phyloP scores from a whole-genome alignment of 305 asterid species.

The Galium porrigens region DNA sequence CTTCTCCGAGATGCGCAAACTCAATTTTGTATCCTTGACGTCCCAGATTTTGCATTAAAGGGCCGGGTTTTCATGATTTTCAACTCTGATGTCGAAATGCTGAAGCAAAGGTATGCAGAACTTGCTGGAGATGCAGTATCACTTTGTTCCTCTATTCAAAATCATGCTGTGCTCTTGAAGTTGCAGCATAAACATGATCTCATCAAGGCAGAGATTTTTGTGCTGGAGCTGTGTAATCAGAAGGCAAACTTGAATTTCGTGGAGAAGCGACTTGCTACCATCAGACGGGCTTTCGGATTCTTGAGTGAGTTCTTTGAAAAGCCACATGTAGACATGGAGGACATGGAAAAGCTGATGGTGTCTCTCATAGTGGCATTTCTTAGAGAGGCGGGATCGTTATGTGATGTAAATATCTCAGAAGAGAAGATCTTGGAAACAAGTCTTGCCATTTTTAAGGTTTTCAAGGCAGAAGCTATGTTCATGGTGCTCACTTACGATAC shows the following conservation, averaged over 20 bases:
- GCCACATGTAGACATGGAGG: neutral
- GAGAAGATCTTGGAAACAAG: neutral
- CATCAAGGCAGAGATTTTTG: constrained; percentile 6
- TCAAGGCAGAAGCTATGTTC: constrained; percentile 3
- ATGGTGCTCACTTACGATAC: neutral
- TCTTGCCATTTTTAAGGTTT: constrained; percentile 7
- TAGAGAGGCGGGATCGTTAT: neutral
- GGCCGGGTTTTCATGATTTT: neutral
- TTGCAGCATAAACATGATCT: neutral
- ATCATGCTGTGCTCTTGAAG: neutral
- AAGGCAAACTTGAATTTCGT: neutral
- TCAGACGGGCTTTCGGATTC: neutral
- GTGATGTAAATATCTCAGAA: neutral
- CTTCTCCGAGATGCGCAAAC: neutral
- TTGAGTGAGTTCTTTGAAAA: neutral
- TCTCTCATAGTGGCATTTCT: neutral
- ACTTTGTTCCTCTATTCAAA: neutral
- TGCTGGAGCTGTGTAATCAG: neutral
- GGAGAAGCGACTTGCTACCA: neutral
- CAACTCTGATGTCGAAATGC: neutral
- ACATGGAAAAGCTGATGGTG: neutral
- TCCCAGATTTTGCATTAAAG: neutral
- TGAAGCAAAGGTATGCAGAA: neutral
- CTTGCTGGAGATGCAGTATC: neutral
- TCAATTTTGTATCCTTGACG: neutral